Evolutionary conservation across 2,329 filamentous ascomycete species (phyloP), one percentile per base, ranked within the genome.

Genomic region (Aspergillus novoparasiticus): DNA sequence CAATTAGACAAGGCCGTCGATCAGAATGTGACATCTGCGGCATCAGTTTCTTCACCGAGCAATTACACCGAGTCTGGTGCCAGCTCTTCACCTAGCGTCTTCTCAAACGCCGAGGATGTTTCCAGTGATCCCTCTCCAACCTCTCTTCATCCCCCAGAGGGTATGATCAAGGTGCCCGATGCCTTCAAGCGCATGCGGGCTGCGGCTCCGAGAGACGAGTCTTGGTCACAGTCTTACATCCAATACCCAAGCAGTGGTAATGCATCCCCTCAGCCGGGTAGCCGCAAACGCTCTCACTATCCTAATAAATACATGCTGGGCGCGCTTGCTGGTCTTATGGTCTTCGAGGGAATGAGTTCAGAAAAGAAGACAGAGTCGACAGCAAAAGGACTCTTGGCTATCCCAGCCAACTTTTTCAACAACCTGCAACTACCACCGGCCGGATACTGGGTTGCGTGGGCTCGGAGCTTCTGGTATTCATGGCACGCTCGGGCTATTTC

Each of bases 251-350:
- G 69, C 23, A 64, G 65, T 23, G 63, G 66, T 30, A 68, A 53
- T 12, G 60, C 68, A 21, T 59, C 70, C 63, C 81, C 82, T 67
- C 74, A 69, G 67, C 76, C 77, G 62, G 79, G 78, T 51, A 80
- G 81, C 19, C 77, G 79, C 21, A 76, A 76, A 66, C 80, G 82
- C 50, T 84, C 84, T 41, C 82, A 84, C 68, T 79, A 88, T 65
- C 78, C 81, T 70, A 86, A 85, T 72, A 96, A 96, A 79, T 84
- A 97, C 68, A 95, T 97, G 92, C 89, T 97, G 6, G 94, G 94
- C 48, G 94, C 94, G 21, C 85, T 98, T 63, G 94, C 94, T 28
- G 93, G 93, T 16, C 83, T 98, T 21, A 97, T 98, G 94, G 85
- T 97, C 39, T 80, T 97, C 69, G 93, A 97, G 79, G 93, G 92